Percentiles rank a stretch among this genome's conserved stretches.
phyloP scores from a whole-genome alignment of 306 rosid species.

The Medicago ruthenica region DNA sequence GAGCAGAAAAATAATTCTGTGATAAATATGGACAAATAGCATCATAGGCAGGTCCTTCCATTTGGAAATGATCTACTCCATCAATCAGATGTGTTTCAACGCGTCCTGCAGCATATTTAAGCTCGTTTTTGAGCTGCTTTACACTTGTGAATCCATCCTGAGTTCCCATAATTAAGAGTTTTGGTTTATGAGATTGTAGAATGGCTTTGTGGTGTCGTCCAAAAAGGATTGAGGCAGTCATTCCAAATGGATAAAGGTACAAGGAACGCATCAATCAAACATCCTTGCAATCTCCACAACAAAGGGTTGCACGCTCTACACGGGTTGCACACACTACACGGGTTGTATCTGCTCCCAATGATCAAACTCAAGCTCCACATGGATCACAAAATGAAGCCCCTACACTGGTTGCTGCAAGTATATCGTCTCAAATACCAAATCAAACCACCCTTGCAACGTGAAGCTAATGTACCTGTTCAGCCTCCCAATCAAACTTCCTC shows the following conservation, averaged over 20 bases:
- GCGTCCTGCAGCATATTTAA: slow-evolving; percentile 69
- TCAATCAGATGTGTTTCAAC: slow-evolving; percentile 73
- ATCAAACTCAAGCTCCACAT: too few relatives aligned
- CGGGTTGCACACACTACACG: background rate
- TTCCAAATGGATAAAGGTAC: slow-evolving; percentile 96
- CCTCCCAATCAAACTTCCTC: background rate
- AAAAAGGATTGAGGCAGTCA: slow-evolving; percentile 81
- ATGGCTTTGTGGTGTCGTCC: slow-evolving; percentile 88
- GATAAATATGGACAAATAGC: too few relatives aligned
- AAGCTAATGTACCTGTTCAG: background rate
- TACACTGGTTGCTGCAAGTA: too few relatives aligned
- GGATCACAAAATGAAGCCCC: too few relatives aligned
- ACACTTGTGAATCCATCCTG: slow-evolving; percentile 87
- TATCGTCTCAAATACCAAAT: too few relatives aligned
- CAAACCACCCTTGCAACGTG: background rate
- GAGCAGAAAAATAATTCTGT: too few relatives aligned
- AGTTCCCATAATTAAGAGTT: slow-evolving; percentile 90
- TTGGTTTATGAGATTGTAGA: slow-evolving; percentile 72
- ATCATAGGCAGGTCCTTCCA: slow-evolving; percentile 91
- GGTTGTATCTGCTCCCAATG: too few relatives aligned
- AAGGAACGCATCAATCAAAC: too few relatives aligned
- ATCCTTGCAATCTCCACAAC: background rate
- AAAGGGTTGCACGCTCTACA: background rate
- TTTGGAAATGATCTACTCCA: slow-evolving; percentile 84
- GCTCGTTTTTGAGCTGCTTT: slow-evolving; percentile 79